Evolutionary conservation across 192 early-diverging fungal species (phyloP).

Genomic region (Cetraspora pellucida): DNA sequence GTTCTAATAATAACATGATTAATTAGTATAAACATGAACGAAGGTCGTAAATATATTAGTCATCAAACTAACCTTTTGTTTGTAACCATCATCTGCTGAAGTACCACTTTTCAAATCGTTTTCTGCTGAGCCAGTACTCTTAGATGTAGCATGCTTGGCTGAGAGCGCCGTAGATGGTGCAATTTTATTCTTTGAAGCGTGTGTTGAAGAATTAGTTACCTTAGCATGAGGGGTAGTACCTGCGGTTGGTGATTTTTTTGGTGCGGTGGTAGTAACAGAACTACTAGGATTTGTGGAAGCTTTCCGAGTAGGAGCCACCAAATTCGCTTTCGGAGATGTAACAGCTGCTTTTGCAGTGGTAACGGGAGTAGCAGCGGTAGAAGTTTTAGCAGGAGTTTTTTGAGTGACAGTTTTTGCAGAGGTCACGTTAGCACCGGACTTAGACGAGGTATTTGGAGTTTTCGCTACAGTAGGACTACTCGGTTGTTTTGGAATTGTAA

Average conservation of each 20-base stretch:
- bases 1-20: not conserved
- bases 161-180: not conserved
- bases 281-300: not conserved
- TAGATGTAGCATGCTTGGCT: not conserved
- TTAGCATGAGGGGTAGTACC: not conserved
- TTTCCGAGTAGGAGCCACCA: not conserved
- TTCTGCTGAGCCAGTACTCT: not conserved
- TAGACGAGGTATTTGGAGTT: not conserved
- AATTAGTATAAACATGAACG: not conserved
- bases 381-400: not conserved
- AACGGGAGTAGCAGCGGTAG: not conserved
- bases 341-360: not conserved
- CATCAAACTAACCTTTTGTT: constrained; percentile 31
- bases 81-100: constrained; percentile 10
- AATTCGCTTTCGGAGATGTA: not conserved
- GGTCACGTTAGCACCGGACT: not conserved
- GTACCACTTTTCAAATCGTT: not conserved
- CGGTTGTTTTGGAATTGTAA: not conserved
- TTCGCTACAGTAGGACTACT: not conserved
- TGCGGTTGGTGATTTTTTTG: not conserved
- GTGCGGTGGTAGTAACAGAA: not conserved
- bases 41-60: not conserved
- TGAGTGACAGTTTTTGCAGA: not conserved
- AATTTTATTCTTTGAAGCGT: constrained; percentile 8
- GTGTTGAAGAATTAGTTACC: not conserved